Conservation (phyloP, 192 early-diverging fungal genomes). For the Chytriomyces sp. region DNA sequence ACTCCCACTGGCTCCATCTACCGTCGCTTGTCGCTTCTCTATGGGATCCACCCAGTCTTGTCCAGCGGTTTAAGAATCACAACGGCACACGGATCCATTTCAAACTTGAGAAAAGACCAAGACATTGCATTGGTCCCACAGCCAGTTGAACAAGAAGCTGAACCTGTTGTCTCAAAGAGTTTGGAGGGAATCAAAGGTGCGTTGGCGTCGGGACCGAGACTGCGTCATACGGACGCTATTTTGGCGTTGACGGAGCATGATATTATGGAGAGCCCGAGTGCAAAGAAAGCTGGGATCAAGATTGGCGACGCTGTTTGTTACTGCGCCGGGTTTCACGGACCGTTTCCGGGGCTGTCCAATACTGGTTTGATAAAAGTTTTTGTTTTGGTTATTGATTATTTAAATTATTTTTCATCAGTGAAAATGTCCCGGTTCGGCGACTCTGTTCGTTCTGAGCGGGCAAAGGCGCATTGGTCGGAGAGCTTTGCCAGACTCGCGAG, state of each 20-base stretch:
- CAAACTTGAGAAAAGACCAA: constrained; percentile 2
- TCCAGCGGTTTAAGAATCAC: constrained; percentile 36
- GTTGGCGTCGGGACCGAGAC: not conserved
- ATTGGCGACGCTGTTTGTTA: constrained; percentile 52
- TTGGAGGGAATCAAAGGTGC: not conserved
- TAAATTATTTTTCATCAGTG: not conserved
- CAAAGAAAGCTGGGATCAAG: constrained; percentile 29
- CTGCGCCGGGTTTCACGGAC: constrained; percentile 52
- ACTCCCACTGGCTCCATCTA: constrained; percentile 50
- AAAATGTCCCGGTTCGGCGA: constrained; percentile 53
- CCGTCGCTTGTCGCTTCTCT: constrained; percentile 47
- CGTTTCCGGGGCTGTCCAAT: constrained; percentile 56
- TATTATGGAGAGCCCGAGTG: constrained; percentile 35
- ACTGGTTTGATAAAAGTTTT: constrained; percentile 32
- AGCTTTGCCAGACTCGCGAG: constrained; percentile 3
- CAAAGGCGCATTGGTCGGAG: constrained; percentile 18
- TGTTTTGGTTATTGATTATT: not conserved
- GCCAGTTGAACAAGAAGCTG: not conserved
- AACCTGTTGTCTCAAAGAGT: not conserved
- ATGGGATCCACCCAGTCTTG: constrained; percentile 50
- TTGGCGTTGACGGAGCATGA: constrained; percentile 54
- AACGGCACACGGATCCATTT: not conserved
- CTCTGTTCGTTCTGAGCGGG: constrained; percentile 25
- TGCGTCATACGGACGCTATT: constrained; percentile 55
- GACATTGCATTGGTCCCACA: constrained; percentile 13